Evolutionary conservation across 495 filamentous ascomycete genomes (phyloP), one percentile per base, ranked within the genome.

Genomic region (Rostrohypoxylon terebratum): DNA sequence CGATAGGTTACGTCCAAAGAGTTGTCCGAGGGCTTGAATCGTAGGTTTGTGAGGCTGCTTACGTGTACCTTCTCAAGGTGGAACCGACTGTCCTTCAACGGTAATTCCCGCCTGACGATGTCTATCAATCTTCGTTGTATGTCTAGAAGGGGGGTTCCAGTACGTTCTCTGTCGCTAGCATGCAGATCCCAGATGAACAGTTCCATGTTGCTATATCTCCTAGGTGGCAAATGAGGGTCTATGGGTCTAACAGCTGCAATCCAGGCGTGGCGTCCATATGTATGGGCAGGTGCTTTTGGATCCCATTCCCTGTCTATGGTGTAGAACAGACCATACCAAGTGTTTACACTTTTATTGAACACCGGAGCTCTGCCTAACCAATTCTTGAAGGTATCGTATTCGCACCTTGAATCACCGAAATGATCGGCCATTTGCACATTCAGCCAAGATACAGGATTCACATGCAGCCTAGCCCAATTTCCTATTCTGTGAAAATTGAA

Each of bases 101-200:
- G 42, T 1, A 69, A 57, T 13, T 79, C 28, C 4, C 76, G 70
- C 3, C 66, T 59, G 20, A 83, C 69, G 50, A 76, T 34, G 11
- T 79, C 53, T 25, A 84, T 73, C n/a, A 84, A 44, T 21, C 70
- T 66, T 13, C 77, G 80, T 57, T 86, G 84, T 75, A 83, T 81
- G 31, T 77, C 68, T n/a, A 77, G 62, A 11, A 86, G 75, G 11
- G 66, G 16, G 2, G 58, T 23, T n/a, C 62, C 23, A 7, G 21
- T 20, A n/a, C 23, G 33, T 42, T 57, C 66, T 23, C 71, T 77
- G 1, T 71, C 63, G 0, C 34, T 40, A 11, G 77, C 79, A 1
- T 71, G 57, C 8, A 77, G 50, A 63, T 86, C 84, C 84, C 84
- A 86, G 61, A 86, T 82, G 45, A 86, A 79, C n/a, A 86, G 42